A percentile compares a stretch with the other conserved stretches of the same genome.
These are phyloP conservation scores for Aureobasidium sp. DNA, from an alignment of 2,329 filamentous ascomycete genomes.

Conservation along the genomic window DNA sequence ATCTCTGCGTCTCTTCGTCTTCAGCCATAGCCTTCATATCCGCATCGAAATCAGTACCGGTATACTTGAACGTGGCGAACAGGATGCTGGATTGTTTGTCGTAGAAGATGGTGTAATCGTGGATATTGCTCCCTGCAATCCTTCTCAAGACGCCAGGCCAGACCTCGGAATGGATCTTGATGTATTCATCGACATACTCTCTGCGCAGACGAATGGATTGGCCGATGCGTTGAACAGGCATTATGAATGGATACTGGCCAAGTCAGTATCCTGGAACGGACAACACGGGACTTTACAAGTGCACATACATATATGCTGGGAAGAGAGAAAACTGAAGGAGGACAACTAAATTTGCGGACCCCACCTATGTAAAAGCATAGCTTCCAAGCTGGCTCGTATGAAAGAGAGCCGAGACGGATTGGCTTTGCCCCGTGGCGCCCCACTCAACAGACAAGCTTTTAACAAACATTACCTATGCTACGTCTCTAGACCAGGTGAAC, in stretches of 20 bases:
- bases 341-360: neutral
- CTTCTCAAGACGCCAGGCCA: constrained; percentile 72
- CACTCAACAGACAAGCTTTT: constrained; percentile 4
- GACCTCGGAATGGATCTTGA: constrained; percentile 61
- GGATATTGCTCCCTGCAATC: constrained; percentile 66
- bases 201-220: constrained; percentile 67
- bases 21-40: constrained; percentile 71
- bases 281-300: neutral
- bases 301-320: constrained; percentile 3
- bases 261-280: neutral
- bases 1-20: constrained; percentile 64
- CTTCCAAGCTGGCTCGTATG: constrained; percentile 5
- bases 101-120: constrained; percentile 67
- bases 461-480: neutral
- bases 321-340: neutral
- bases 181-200: constrained; percentile 59
- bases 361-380: constrained; percentile 7
- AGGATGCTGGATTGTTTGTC: constrained; percentile 54
- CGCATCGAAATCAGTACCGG: constrained; percentile 60
- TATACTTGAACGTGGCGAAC: constrained; percentile 70
- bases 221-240: constrained; percentile 43
- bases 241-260: neutral
- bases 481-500: neutral
- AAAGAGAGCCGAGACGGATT: constrained; percentile 9
- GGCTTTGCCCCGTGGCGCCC: constrained; percentile 8